These are phyloP conservation scores for Amanita thiersii DNA, from an alignment of 768 basidiomycete genomes.

Conservation along the genomic window DNA sequence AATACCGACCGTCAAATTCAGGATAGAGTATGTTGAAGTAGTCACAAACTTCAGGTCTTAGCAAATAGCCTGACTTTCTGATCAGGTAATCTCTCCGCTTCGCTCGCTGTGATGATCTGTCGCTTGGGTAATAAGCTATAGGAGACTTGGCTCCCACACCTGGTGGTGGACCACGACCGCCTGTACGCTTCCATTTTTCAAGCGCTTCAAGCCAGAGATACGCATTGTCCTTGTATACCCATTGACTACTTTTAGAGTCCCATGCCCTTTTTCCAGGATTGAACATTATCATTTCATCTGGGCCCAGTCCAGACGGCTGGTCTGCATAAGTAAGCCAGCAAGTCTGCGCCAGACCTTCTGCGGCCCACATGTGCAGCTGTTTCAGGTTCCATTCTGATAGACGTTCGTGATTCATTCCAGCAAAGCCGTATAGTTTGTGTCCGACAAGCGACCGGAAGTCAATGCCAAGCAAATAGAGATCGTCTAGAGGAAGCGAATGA, in stretches of 20 bases:
- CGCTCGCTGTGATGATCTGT: constrained; percentile 15
- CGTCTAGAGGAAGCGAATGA: constrained; percentile 49
- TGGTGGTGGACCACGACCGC: constrained; percentile 40
- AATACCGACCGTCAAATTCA: constrained; percentile 1
- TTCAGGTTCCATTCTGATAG: constrained; percentile 43
- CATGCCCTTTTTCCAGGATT: constrained; percentile 15
- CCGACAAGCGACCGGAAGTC: constrained; percentile 34
- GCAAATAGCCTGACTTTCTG: constrained; percentile 37
- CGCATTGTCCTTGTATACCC: constrained; percentile 14
- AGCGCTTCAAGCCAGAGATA: constrained; percentile 43
- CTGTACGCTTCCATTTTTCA: constrained; percentile 37
- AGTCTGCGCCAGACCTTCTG: constrained; percentile 63
- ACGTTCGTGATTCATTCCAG: constrained; percentile 23
- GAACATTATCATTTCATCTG: constrained; percentile 47
- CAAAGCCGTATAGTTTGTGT: constrained; percentile 24
- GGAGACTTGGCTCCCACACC: constrained; percentile 40
- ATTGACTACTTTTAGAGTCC: constrained; percentile 13
- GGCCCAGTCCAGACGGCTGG: constrained; percentile 58
- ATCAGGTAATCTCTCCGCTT: constrained; percentile 47
- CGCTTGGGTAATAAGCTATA: constrained; percentile 18
- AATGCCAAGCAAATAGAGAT: constrained; percentile 40
- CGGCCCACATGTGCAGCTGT: constrained; percentile 68
- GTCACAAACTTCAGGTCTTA: constrained; percentile 58
- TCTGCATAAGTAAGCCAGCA: constrained; percentile 71
- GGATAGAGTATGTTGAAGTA: background rate